Evolutionary conservation across 148 eudicot species (phyloP), one percentile per base, ranked within the genome.

Genomic region (Salicornia ramosissima): DNA sequence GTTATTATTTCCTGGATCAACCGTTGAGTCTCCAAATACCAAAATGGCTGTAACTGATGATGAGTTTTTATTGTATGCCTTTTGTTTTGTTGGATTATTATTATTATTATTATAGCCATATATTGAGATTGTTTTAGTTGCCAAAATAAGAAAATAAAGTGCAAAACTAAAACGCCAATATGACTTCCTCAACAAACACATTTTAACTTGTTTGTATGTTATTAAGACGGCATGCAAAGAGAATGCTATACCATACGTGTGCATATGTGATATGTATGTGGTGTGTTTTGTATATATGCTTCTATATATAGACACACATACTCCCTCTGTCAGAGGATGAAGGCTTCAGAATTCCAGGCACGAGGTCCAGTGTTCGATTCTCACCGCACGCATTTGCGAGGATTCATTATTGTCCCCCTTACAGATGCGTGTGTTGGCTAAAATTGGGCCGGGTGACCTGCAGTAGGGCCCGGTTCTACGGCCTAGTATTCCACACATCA

Each of bases 11-110:
- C 95, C 96, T 18, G 96, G 86, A 77, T 90, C 96, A 34, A 90
- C 92, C 12, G 86, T 87, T 2, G 96, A 90, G 59, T 90, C 96
- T 58, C 97, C 97, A 47, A 92, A 90, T 58, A 92, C 86, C 47
- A 81, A 80, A 2, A 85, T 0, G 3, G 84, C 67, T 65, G 68
- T 46, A 53, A 68, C 24, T n/a, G n/a, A 0, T 36, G 75, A 63
- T 63, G 67, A 67, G 25, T 40, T 67, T n/a, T n/a, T n/a, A 53
- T 64, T 61, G 0, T 39, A 33, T 13, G 13, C 18, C 36, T 22
- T 77, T 58, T 52, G 60, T 11, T 25, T 26, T 29, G 22, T 18
- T 30, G 54, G 14, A 69, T 19, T 36, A n/a, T n/a, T n/a, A n/a
- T n/a, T n/a, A n/a, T n/a, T n/a, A n/a, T n/a, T n/a, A n/a, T n/a